A percentile compares a stretch with the other conserved stretches of the same genome.
phyloP scores from a whole-genome alignment of 148 eudicot species.

The Bassia scoparia region DNA sequence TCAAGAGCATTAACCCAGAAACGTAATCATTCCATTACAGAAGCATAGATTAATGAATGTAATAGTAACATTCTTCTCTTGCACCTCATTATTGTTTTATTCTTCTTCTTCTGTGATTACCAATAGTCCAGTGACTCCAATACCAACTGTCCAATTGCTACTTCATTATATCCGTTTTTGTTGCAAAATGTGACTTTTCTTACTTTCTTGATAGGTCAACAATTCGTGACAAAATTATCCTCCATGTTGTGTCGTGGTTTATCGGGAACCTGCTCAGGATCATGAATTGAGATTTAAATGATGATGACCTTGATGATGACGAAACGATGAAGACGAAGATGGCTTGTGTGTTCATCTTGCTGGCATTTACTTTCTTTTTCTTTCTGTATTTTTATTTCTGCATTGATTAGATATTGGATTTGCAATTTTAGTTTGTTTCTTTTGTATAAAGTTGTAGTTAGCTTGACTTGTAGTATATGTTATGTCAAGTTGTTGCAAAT shows the following conservation, averaged over 20 bases:
- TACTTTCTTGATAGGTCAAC: slow-evolving; percentile 46
- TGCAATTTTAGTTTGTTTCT: neutral
- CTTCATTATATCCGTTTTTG: too few relatives aligned
- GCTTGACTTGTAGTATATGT: too few relatives aligned
- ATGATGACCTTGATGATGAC: slow-evolving; percentile 39
- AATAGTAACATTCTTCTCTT: too few relatives aligned
- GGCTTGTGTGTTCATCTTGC: slow-evolving; percentile 99
- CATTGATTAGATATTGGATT: neutral
- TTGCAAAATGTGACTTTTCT: neutral
- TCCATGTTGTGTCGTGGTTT: slow-evolving; percentile 92
- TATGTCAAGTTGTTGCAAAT: neutral
- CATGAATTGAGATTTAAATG: slow-evolving; percentile 35
- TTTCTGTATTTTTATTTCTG: neutral
- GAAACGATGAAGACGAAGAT: slow-evolving; percentile 50
- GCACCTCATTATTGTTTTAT: too few relatives aligned
- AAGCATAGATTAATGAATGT: too few relatives aligned
- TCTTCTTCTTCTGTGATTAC: too few relatives aligned
- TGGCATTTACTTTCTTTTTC: slow-evolving; percentile 40
- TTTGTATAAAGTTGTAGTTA: neutral
- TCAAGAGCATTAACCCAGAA: too few relatives aligned
- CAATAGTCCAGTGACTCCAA: too few relatives aligned
- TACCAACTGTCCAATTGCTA: too few relatives aligned
- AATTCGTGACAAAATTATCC: slow-evolving; percentile 71
- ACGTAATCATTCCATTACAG: too few relatives aligned
- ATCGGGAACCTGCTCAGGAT: slow-evolving; percentile 80